Evolutionary conservation across 345 rosid genomes (phyloP).

Genomic region (Clausena lansium): DNA sequence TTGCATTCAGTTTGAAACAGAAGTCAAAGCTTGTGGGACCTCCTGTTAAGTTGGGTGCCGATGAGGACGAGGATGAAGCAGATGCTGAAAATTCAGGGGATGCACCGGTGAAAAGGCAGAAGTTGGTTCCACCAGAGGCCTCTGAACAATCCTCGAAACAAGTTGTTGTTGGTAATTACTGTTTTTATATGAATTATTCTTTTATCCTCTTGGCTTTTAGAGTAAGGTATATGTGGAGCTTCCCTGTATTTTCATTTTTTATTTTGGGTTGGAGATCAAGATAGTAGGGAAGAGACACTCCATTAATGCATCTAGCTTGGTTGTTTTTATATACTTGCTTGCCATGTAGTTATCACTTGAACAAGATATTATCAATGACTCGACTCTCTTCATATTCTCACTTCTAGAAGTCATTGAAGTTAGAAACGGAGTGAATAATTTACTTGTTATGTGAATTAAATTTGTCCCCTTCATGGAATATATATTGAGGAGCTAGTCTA

Average conservation of each 20-base stretch:
- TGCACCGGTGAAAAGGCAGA: constrained; percentile 63
- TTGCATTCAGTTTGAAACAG: constrained; percentile 96
- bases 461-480: constrained; percentile 13
- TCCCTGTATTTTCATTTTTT: background rate
- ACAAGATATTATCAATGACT: background rate
- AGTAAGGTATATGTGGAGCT: constrained; percentile 17
- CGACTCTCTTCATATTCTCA: background rate
- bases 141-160: constrained; percentile 46
- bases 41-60: constrained; percentile 73
- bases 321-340: background rate
- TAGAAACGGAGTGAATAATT: background rate
- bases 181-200: constrained; percentile 31
- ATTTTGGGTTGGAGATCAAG: no score
- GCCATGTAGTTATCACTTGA: background rate
- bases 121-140: constrained; percentile 48
- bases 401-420: background rate
- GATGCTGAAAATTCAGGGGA: constrained; percentile 46
- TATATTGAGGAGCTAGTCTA: constrained; percentile 18
- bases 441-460: background rate
- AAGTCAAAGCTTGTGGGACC: constrained; percentile 90
- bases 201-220: constrained; percentile 24
- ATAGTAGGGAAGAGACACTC: background rate
- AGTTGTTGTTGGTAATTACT: constrained; percentile 81
- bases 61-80: constrained; percentile 80
- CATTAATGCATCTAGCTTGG: constrained; percentile 1